These are phyloP conservation scores for Neonectria coccinea DNA, from an alignment of 2,329 filamentous ascomycete species.

Conservation along the genomic window DNA sequence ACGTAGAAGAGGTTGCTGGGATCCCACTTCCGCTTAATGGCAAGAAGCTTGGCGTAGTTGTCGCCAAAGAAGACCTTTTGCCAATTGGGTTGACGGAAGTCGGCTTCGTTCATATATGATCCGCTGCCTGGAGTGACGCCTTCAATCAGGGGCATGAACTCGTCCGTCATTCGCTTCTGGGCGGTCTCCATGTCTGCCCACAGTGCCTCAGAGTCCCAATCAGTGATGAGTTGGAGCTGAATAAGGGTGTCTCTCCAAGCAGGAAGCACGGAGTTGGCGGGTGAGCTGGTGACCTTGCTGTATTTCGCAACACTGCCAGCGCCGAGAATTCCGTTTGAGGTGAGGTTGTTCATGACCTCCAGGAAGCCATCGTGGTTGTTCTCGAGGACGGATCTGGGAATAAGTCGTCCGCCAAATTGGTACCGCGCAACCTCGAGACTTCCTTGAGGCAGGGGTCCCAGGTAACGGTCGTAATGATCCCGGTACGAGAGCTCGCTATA, in stretches of 20 bases:
- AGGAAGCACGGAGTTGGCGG: not conserved
- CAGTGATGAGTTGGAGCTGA: not conserved
- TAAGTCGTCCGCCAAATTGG: not conserved
- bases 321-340: not conserved
- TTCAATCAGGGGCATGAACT: conserved; percentile 43
- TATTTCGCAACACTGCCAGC: not conserved
- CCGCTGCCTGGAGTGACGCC: conserved; percentile 56
- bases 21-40: conserved; percentile 65
- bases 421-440: not conserved
- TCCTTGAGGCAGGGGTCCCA: not conserved
- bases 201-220: conserved; percentile 43
- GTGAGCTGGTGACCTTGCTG: not conserved
- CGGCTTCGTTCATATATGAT: conserved; percentile 64
- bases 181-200: conserved; percentile 46
- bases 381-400: conserved; percentile 36
- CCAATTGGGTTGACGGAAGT: conserved; percentile 58
- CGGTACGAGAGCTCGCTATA: not conserved
- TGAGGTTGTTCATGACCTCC: conserved; percentile 40
- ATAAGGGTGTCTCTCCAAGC: not conserved
- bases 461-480: not conserved
- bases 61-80: conserved; percentile 59
- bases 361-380: conserved; percentile 44
- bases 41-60: conserved; percentile 56
- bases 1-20: conserved; percentile 60
- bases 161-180: conserved; percentile 46